These are phyloP conservation scores for Chaetomiaceae sp. DNA, from an alignment of 2,329 filamentous ascomycete species.

Conservation along the genomic window DNA sequence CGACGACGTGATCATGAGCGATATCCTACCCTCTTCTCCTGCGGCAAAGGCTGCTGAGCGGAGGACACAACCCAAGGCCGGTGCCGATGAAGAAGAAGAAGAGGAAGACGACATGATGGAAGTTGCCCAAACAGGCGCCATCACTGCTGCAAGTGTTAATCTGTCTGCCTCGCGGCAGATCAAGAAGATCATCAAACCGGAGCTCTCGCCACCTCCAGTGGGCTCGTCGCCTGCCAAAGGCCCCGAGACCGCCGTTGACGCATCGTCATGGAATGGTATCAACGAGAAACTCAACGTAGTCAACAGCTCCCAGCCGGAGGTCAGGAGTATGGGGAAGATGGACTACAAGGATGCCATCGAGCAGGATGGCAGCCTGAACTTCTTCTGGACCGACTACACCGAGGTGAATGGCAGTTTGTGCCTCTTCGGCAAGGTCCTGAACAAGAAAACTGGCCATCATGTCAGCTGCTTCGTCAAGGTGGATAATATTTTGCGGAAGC, in stretches of 20 bases:
- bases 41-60: slow-evolving; percentile 72
- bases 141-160: slow-evolving; percentile 71
- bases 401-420: slow-evolving; percentile 89
- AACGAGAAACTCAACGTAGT: slow-evolving; percentile 82
- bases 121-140: slow-evolving; percentile 69
- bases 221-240: slow-evolving; percentile 71
- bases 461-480: slow-evolving; percentile 95
- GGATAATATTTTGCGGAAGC: slow-evolving; percentile 86
- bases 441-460: slow-evolving; percentile 73
- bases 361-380: slow-evolving; percentile 81
- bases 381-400: slow-evolving; percentile 97
- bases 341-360: slow-evolving; percentile 83
- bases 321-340: slow-evolving; percentile 70
- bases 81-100: slow-evolving; percentile 57
- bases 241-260: slow-evolving; percentile 61
- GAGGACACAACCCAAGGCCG: slow-evolving; percentile 52
- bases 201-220: slow-evolving; percentile 54
- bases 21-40: slow-evolving; percentile 82
- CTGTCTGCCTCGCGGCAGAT: slow-evolving; percentile 74
- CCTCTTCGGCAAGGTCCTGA: slow-evolving; percentile 91
- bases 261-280: slow-evolving; percentile 83
- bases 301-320: slow-evolving; percentile 64
- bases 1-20: slow-evolving; percentile 71
- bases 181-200: slow-evolving; percentile 67
- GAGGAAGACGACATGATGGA: slow-evolving; percentile 86